Conservation (phyloP, 108 stramenopile genomes). For the Skeletonema marinoi region DNA sequence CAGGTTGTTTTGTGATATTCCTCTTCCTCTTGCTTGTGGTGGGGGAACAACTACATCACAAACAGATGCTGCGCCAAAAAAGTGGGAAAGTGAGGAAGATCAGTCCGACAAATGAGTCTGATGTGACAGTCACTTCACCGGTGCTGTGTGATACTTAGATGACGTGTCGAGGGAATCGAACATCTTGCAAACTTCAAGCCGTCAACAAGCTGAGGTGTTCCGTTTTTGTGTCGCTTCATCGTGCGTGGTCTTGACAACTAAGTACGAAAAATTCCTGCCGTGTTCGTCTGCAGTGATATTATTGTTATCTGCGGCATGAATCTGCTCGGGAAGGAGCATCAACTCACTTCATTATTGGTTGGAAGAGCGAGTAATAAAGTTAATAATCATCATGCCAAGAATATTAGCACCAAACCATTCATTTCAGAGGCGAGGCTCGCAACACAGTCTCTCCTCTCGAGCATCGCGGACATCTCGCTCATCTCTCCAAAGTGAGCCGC, state of each 20-base stretch:
- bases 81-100: background rate
- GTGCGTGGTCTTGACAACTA: background rate
- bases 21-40: too few species aligned
- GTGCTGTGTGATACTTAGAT: background rate
- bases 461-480: background rate
- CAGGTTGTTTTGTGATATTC: too few species aligned
- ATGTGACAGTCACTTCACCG: background rate
- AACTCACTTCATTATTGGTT: too few species aligned
- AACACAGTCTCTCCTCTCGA: background rate
- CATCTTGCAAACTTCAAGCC: background rate
- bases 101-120: background rate
- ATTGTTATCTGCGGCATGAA: too few species aligned
- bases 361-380: background rate
- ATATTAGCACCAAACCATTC: background rate
- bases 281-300: too few species aligned
- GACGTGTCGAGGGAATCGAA: background rate
- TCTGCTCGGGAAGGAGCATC: too few species aligned
- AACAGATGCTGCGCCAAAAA: background rate
- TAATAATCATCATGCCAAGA: background rate
- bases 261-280: too few species aligned
- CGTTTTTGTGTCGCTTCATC: background rate
- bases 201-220: background rate
- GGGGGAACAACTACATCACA: too few species aligned
- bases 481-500: background rate
- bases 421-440: background rate